Evolutionary conservation across 2,329 filamentous ascomycete genomes (phyloP).

Genomic region (Colletotrichum lini): DNA sequence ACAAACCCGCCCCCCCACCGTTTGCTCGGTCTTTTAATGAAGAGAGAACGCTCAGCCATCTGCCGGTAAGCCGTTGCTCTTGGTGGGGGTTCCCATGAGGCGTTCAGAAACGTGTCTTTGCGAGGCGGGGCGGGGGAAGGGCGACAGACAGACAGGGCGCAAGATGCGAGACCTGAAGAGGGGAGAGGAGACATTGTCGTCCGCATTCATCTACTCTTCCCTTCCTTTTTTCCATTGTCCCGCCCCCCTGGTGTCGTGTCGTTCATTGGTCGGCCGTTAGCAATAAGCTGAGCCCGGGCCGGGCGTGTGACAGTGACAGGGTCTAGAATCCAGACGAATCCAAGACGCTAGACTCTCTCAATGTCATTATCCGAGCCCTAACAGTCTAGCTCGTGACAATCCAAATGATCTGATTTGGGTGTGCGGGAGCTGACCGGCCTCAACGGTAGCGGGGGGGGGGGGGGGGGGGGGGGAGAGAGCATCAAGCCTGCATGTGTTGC

Average conservation of each 20-base stretch:
- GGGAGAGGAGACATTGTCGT: background rate
- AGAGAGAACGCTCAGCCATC: conserved; percentile 3
- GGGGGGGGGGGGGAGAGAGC: background rate
- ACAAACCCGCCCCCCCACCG: too few species aligned
- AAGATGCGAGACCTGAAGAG: conserved; percentile 14
- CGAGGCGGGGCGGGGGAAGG: background rate
- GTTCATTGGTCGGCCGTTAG: conserved; percentile 30
- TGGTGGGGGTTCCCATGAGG: background rate
- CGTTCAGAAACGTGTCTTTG: background rate
- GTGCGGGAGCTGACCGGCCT: background rate
- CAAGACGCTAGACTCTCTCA: conserved; percentile 22
- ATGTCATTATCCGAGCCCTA: conserved; percentile 41
- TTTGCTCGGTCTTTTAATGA: too few species aligned
- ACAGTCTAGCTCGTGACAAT: conserved; percentile 21
- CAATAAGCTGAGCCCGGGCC: background rate
- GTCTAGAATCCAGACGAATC: conserved; percentile 24
- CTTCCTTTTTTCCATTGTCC: conserved; percentile 7
- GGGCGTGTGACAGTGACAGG: conserved; percentile 28
- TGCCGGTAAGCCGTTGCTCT: conserved; percentile 2
- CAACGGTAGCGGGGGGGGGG: background rate
- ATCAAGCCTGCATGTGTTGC: background rate
- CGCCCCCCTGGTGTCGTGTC: background rate
- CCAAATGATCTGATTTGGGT: conserved; percentile 27
- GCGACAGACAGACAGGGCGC: background rate
- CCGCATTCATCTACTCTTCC: conserved; percentile 5